Evolutionary conservation across 495 filamentous ascomycete species (phyloP).

Genomic region (Neurospora sp.): DNA sequence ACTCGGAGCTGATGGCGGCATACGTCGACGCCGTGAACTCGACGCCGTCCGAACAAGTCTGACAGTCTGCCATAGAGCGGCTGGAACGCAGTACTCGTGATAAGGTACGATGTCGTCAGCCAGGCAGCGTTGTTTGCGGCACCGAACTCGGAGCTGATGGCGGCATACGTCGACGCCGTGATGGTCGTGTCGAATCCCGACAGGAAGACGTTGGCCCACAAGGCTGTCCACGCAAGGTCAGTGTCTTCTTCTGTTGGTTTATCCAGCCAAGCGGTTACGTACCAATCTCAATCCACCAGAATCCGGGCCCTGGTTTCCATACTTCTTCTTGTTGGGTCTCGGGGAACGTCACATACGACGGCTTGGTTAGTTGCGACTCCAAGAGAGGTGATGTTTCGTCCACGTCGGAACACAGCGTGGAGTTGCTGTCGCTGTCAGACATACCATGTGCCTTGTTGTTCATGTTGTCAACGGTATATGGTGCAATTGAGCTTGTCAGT

Average conservation of each 20-base stretch:
- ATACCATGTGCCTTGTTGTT: background rate
- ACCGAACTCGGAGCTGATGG: slow-evolving; percentile 48
- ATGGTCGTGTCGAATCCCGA: slow-evolving; percentile 57
- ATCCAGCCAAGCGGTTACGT: background rate
- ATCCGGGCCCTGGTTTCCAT: slow-evolving; percentile 21
- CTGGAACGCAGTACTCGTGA: slow-evolving; percentile 61
- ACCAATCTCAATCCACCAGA: slow-evolving; percentile 32
- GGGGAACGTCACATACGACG: slow-evolving; percentile 15
- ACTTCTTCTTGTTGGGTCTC: slow-evolving; percentile 5
- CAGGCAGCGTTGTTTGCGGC: slow-evolving; percentile 46
- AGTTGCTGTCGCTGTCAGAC: background rate
- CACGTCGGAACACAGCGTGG: background rate
- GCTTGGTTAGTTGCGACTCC: slow-evolving; percentile 5
- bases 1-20: slow-evolving; percentile 50
- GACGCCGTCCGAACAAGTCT: slow-evolving; percentile 44
- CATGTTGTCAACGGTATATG: background rate
- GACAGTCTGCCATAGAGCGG: slow-evolving; percentile 37
- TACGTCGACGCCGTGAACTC: slow-evolving; percentile 58
- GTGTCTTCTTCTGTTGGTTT: slow-evolving; percentile 5
- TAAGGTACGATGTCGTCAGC: slow-evolving; percentile 65
- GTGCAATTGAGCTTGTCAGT: background rate
- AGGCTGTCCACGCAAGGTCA: slow-evolving; percentile 28
- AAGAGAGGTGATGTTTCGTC: slow-evolving; percentile 17
- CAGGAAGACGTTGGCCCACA: slow-evolving; percentile 57
- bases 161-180: slow-evolving; percentile 54